phyloP scores from a whole-genome alignment of 106 monocot species.

The Acorus calamus region DNA sequence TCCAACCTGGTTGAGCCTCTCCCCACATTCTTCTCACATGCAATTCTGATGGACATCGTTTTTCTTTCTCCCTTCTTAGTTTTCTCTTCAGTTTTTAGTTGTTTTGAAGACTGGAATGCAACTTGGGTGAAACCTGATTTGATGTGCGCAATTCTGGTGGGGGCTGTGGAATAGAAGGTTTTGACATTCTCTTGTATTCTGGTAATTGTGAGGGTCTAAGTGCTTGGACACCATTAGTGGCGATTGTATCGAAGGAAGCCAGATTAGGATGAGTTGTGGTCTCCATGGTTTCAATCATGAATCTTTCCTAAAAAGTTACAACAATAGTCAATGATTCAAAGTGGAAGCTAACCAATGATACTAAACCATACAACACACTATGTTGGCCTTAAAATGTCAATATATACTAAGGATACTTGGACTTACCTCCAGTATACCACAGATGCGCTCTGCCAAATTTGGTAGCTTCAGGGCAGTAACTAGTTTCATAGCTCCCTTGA shows the following conservation, averaged over 20 bases:
- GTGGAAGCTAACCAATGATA: too few species aligned
- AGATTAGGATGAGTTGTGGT: neutral
- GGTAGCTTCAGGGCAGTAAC: slow-evolving; percentile 81
- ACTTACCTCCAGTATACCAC: slow-evolving; percentile 62
- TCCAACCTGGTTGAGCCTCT: neutral
- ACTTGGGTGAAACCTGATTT: too few species aligned
- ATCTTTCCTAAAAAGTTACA: slow-evolving; percentile 38
- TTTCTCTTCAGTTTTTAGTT: slow-evolving; percentile 16
- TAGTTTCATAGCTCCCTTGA: slow-evolving; percentile 82
- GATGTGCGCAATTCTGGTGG: neutral
- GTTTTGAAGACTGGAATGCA: slow-evolving; percentile 6
- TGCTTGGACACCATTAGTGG: neutral
- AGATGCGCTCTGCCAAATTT: slow-evolving; percentile 70
- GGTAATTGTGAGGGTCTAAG: neutral
- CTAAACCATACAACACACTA: too few species aligned
- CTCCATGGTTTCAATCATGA: slow-evolving; percentile 19
- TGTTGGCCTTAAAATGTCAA: neutral
- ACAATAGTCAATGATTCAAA: too few species aligned
- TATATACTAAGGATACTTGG: neutral
- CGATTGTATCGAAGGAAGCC: neutral
- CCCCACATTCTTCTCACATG: neutral
- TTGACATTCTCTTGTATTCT: neutral
- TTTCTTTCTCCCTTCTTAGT: slow-evolving; percentile 3
- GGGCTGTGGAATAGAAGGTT: slow-evolving; percentile 6
- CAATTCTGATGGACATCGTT: neutral